phyloP scores from a whole-genome alignment of 192 early-diverging fungal genomes.

The Entomortierella beljakovae region DNA sequence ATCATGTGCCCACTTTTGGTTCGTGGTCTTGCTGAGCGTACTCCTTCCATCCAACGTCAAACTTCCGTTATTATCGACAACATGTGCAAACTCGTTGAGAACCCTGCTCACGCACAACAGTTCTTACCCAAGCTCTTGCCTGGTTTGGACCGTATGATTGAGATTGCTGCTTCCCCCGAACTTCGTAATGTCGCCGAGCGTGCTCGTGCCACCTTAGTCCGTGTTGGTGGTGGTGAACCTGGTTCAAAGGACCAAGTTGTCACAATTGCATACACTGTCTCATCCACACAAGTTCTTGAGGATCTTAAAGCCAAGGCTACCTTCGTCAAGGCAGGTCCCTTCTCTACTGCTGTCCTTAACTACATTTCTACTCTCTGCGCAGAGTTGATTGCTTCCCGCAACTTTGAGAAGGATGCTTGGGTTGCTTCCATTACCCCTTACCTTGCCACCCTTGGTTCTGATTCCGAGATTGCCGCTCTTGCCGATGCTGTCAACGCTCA shows the following conservation, averaged over 20 bases:
- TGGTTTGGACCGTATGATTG: slow-evolving; percentile 80
- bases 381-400: slow-evolving; percentile 70
- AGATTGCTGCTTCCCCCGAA: slow-evolving; percentile 83
- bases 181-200: slow-evolving; percentile 76
- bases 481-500: slow-evolving; percentile 59
- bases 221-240: slow-evolving; percentile 69
- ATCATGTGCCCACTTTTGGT: slow-evolving; percentile 83
- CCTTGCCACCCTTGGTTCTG: slow-evolving; percentile 63
- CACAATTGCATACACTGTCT: slow-evolving; percentile 60
- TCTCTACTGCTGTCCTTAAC: slow-evolving; percentile 57
- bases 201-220: slow-evolving; percentile 75
- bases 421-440: slow-evolving; percentile 68
- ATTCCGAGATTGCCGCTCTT: slow-evolving; percentile 61
- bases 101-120: slow-evolving; percentile 81
- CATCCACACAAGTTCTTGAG: slow-evolving; percentile 56
- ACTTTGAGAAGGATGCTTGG: slow-evolving; percentile 79
- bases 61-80: slow-evolving; percentile 88
- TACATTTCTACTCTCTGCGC: slow-evolving; percentile 71
- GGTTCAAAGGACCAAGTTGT: slow-evolving; percentile 64
- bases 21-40: slow-evolving; percentile 79
- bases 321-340: slow-evolving; percentile 62
- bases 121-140: slow-evolving; percentile 85
- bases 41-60: slow-evolving; percentile 78
- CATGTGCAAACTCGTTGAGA: slow-evolving; percentile 91
- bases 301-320: slow-evolving; percentile 65